Evolutionary conservation across 2,329 filamentous ascomycete genomes (phyloP).

Genomic region (Botrytis squamosa): DNA sequence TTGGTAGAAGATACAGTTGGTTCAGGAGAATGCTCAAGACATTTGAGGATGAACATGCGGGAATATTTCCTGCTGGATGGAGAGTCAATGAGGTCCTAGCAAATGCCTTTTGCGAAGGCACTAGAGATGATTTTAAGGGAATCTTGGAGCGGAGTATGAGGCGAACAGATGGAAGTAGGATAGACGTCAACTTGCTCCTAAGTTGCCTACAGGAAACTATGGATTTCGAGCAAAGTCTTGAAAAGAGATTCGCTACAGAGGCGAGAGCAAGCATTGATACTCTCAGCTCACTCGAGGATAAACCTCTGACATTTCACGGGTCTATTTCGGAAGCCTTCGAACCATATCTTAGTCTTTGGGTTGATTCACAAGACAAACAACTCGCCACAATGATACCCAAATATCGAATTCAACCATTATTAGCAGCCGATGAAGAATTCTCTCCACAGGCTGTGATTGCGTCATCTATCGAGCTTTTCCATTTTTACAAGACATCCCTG

Average conservation of each 20-base stretch:
- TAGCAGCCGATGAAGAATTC: constrained; percentile 87
- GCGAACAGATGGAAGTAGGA: constrained; percentile 68
- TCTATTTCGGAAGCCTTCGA: constrained; percentile 96
- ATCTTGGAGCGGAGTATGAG: constrained; percentile 88
- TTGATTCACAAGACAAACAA: constrained; percentile 91
- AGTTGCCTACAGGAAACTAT: constrained; percentile 92
- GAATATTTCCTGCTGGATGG: constrained; percentile 85
- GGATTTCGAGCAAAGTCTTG: constrained; percentile 91
- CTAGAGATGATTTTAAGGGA: constrained; percentile 89
- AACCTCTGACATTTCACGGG: constrained; percentile 76
- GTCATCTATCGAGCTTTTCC: constrained; percentile 94
- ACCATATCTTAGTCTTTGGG: constrained; percentile 94
- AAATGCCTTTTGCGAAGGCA: constrained; percentile 92
- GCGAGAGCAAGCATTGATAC: constrained; percentile 84
- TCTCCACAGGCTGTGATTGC: constrained; percentile 83
- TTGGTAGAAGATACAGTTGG: constrained; percentile 92
- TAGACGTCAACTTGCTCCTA: constrained; percentile 86
- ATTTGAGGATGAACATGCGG: constrained; percentile 88
- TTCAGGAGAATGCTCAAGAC: constrained; percentile 94
- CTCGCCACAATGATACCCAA: constrained; percentile 80
- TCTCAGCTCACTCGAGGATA: constrained; percentile 74
- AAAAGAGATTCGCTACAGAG: constrained; percentile 76
- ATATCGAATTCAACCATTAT: constrained; percentile 79
- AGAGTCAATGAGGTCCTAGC: constrained; percentile 86
- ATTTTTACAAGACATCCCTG: constrained; percentile 90